Conservation (phyloP, 1,284 basidiomycete species). For the Rhizoctonia solani region DNA sequence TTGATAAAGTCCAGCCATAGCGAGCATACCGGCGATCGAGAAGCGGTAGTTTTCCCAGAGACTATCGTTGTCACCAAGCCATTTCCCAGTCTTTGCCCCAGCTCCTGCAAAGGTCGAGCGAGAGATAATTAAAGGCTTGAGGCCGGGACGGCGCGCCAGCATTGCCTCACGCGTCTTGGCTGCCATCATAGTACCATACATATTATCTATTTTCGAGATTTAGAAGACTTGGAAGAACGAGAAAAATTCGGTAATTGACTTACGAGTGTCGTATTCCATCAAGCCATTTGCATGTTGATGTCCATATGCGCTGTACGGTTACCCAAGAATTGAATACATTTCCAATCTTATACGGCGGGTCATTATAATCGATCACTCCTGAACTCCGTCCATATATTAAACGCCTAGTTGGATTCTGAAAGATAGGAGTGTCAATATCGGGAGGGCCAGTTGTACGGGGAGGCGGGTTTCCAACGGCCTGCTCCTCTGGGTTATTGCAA, state of each 20-base stretch:
- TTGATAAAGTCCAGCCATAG: slow-evolving; percentile 64
- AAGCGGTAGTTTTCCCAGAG: slow-evolving; percentile 41
- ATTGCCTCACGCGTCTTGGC: slow-evolving; percentile 63
- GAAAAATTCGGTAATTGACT: slow-evolving; percentile 35
- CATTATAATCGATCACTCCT: slow-evolving; percentile 27
- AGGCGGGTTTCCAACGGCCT: slow-evolving; percentile 60
- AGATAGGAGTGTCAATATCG: slow-evolving; percentile 58
- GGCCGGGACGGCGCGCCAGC: slow-evolving; percentile 61
- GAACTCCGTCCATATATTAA: slow-evolving; percentile 1
- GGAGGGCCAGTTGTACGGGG: slow-evolving; percentile 56
- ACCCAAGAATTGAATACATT: slow-evolving; percentile 37
- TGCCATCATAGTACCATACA: slow-evolving; percentile 75
- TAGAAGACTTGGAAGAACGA: background rate
- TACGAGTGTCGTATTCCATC: slow-evolving; percentile 62
- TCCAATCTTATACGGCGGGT: slow-evolving; percentile 37
- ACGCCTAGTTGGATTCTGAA: slow-evolving; percentile 41
- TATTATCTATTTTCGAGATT: slow-evolving; percentile 51
- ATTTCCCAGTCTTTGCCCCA: slow-evolving; percentile 65
- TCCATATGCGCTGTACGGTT: slow-evolving; percentile 50
- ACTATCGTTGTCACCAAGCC: slow-evolving; percentile 64
- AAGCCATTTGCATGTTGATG: slow-evolving; percentile 63
- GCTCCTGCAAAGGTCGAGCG: slow-evolving; percentile 73
- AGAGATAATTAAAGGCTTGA: slow-evolving; percentile 67
- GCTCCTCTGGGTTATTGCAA: slow-evolving; percentile 59
- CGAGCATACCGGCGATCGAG: slow-evolving; percentile 66